A percentile compares a stretch with the other conserved stretches of the same genome.
These are phyloP conservation scores for Dactylellina haptotyla DNA, from an alignment of 2,329 filamentous ascomycete genomes.

Conservation along the genomic window DNA sequence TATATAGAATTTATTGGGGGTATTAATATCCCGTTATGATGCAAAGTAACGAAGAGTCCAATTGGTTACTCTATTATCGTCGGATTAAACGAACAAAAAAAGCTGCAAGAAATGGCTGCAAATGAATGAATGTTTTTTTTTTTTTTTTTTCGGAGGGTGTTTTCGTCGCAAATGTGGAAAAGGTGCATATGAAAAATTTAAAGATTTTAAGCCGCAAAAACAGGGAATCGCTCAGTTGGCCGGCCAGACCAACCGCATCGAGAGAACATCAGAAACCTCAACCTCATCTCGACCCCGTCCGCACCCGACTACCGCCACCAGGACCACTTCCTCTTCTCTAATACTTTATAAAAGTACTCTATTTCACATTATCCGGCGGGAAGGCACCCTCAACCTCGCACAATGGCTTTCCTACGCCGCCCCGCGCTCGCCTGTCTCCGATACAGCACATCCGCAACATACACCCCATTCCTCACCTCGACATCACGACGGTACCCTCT, in stretches of 20 bases:
- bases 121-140: too few relatives aligned
- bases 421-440: constrained; percentile 36
- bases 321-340: neutral
- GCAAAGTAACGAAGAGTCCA: neutral
- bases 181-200: too few relatives aligned
- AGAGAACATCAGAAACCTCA: constrained; percentile 1
- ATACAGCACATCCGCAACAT: neutral
- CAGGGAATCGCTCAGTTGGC: constrained; percentile 5
- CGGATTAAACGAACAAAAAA: too few relatives aligned
- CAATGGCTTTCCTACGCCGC: constrained; percentile 24
- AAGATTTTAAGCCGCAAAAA: constrained; percentile 40
- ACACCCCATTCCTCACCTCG: constrained; percentile 3
- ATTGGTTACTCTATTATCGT: constrained; percentile 1
- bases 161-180: too few relatives aligned
- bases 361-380: neutral
- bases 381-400: neutral
- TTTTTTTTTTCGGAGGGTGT: too few relatives aligned
- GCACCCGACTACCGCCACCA: neutral
- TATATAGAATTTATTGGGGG: neutral
- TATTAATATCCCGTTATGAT: too few relatives aligned
- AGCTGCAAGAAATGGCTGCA: too few relatives aligned
- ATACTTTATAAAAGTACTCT: neutral
- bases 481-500: constrained; percentile 22
- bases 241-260: too few relatives aligned
- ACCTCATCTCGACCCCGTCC: neutral